Evolutionary conservation across 495 filamentous ascomycete genomes (phyloP), one percentile per base, ranked within the genome.

Genomic region (Alectoria sarmentosa): DNA sequence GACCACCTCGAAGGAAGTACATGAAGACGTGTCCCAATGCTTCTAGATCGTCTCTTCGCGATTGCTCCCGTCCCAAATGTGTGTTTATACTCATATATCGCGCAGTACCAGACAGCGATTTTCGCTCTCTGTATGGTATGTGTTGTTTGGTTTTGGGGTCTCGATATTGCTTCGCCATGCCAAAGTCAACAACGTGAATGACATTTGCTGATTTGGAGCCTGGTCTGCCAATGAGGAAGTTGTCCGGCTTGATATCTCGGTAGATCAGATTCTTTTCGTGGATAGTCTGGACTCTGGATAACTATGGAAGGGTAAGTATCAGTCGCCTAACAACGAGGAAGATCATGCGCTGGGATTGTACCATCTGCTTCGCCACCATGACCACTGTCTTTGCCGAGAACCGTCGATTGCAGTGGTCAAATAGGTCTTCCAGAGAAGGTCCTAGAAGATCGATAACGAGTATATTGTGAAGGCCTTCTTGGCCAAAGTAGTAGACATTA

Each of bases 11-110:
- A 67, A 99, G 79, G 79, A 99, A 99, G 79, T 99, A 99, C 90
- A 99, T 93, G 80, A 99, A 99, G 34, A 99, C 94, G 73, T 99
- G 94, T 23, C 94, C 94, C 26, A 99, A 76, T 1, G 94, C 94
- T 75, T 99, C 94, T 60, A 99, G 77, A 76, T 99, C 94, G 74
- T 99, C 94, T 79, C 94, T 81, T 74, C 94, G 87, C 58, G 94
- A 98, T 76, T 99, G 94, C 71, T 99, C 94, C 44, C 94, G 84
- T 38, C 94, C 94, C 70, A 99, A 73, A 82, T 99, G 94, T 66
- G 94, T 99, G 76, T 99, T 99, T 82, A 99, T 99, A 78, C 90
- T 94, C 94, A 99, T 99, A 76, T 99, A 99, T 72, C 94, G 86
- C 66, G 94, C 94, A 62, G 94, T 99, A 60, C 94, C 94, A 11